A percentile compares a stretch with the other conserved stretches of the same genome.
phyloP scores from a whole-genome alignment of 2,329 filamentous ascomycete species.

The Botryotinia convoluta region DNA sequence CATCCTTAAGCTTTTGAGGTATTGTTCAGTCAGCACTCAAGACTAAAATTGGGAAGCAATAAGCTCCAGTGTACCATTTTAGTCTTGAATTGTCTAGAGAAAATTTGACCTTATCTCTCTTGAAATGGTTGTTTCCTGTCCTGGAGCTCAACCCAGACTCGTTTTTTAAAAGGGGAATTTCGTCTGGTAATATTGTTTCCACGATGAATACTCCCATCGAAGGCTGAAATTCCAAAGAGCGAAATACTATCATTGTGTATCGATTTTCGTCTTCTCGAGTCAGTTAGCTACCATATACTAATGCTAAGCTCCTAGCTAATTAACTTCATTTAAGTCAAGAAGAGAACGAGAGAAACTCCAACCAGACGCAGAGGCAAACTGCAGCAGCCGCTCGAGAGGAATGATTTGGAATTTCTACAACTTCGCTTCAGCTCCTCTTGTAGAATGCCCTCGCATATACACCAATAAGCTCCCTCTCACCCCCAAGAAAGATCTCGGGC shows the following conservation, averaged over 20 bases:
- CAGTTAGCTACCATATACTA: neutral
- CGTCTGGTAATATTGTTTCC: too few species aligned
- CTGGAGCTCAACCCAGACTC: too few species aligned
- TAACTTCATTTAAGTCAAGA: neutral
- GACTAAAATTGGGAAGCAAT: neutral
- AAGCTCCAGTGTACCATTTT: neutral
- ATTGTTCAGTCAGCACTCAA: too few species aligned
- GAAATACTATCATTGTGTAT: neutral
- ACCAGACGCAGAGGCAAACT: too few species aligned
- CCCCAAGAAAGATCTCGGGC: accelerated
- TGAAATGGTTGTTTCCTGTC: too few species aligned
- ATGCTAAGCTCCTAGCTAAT: neutral
- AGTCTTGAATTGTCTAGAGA: too few species aligned
- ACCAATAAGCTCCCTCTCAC: neutral
- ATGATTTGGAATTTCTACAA: neutral
- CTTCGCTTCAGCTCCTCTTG: neutral
- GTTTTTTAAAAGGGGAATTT: too few species aligned
- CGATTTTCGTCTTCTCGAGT: neutral
- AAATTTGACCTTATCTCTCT: too few species aligned
- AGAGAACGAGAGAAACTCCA: neutral
- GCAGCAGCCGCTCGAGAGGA: too few species aligned
- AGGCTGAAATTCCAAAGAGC: too few species aligned
- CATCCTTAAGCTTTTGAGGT: too few species aligned
- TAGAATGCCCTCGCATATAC: neutral
- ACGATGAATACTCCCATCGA: too few species aligned